Base-by-base conservation (phyloP, 2,329 filamentous ascomycete genomes). In the Aspergillus glaucus region DNA sequence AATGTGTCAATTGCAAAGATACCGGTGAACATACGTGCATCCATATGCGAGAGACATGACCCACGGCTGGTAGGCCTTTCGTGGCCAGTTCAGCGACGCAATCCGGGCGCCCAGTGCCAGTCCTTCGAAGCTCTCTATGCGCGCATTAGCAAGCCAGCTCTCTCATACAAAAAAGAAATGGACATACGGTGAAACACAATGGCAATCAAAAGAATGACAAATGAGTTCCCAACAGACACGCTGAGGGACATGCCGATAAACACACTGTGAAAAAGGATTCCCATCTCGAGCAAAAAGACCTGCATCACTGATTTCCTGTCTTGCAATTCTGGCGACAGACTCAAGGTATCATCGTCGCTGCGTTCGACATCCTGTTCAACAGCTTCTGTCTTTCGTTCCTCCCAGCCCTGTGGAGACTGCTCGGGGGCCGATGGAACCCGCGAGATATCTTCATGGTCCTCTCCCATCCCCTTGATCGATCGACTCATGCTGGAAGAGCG, bases 231-330 rank as follows among this genome's bases (percentile, higher is more conserved):
- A 15, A 62, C 55, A 2, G 65, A 66, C 0, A 68, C 65, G 42
- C 64, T 65, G 22, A 68, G 55, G 7, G 64, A 66, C 64, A 68
- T 66, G 49, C 65, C 65, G 28, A 68, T 68, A 42, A 68, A 67
- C 50, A 90, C 79, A 52, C 82, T 87, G 69, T 90, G 86, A 64
- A 90, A 90, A 9, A 90, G 74, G 55, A 90, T 90, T 52, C 86
- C 86, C 49, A 86, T 84, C 66, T 90, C 86, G 4, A 90, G 77
- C 2, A 90, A 76, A 4, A 86, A 79, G 55, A 87, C 88, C 67
- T 90, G 86, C 58, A 88, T 75, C 2, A 86, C 78, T 64, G 84
- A 79, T 58, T 81, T 85, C 60, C 80, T 78, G 65, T 79, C 75
- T 14, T 68, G 75, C 54, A 74, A 64, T 19, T 64, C 59, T 1